Base-by-base conservation (phyloP, 108 stramenopile genomes). In the Aurantiochytrium sp. region DNA sequence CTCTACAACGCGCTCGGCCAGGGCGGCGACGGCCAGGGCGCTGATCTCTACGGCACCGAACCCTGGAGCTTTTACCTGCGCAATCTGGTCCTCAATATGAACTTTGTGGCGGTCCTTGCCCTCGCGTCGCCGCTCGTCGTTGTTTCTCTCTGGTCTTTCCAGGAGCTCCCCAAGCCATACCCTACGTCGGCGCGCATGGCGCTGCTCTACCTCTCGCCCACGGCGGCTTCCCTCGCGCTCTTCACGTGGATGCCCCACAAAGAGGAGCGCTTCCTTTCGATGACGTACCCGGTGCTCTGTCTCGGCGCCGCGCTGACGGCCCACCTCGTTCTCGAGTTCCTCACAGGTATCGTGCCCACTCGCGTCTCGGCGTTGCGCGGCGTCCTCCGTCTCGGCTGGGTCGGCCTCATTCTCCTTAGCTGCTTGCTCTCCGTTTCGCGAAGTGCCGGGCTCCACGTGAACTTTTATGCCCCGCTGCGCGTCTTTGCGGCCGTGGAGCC, bases 251-350 rank as follows among this genome's bases (percentile, higher is more conserved):
- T 97, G 55, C 96, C 98, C 2, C 98, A 98, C 93, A 98, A 98
- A 90, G 98, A 98, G 68, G 98, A 98, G 90, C 89, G 93, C 4
- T 98, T 98, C 87, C 91, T 99, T 30, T 98, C 94, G 89, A 97
- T 97, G 1, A 91, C 94, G 31, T 98, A 97, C 88, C 96, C 96
- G 4, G 88, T 94, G 48, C 42, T 94, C 4, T 69, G 68, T 54
- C 41, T 93, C 4, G 86, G 87, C 21, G 94, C 92, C 4, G 93
- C 91, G 17, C 48, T 88, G 19, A 50, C 89, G 31, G 68, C 87
- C 22, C 69, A 37, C 54, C 32, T 87, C 37, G 55, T 85, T 4
- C 55, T 87, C 90, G 68, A 86, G 27, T 37, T 45, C 32, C 37
- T 88, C 41, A 88, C 21, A 21, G 55, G 27, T 5, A 6, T 12